Conservation (phyloP, 371 early-diverging fungal species). For the Haplosporangium sp. region DNA sequence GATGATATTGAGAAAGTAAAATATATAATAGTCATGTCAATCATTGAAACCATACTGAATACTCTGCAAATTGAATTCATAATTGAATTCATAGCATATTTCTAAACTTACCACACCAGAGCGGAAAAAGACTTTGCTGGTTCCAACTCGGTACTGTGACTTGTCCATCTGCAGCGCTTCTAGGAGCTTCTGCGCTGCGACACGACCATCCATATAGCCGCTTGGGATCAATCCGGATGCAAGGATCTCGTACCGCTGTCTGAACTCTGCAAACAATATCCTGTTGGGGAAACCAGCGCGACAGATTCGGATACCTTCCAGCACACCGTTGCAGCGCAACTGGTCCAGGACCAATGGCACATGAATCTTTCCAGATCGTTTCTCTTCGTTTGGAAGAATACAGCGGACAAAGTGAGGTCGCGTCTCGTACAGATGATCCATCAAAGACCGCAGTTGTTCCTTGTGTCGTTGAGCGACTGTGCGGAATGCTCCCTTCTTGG, state of each 20-base stretch:
- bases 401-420: constrained; percentile 99
- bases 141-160: constrained; percentile 92
- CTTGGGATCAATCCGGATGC: constrained; percentile 82
- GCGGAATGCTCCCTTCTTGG: constrained; percentile 77
- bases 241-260: constrained; percentile 94
- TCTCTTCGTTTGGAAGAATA: constrained; percentile 98
- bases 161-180: constrained; percentile 79
- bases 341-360: constrained; percentile 94
- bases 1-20: neutral
- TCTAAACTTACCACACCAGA: constrained; percentile 88
- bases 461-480: constrained; percentile 98
- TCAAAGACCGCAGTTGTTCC: constrained; percentile 91
- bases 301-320: constrained; percentile 99
- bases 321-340: constrained; percentile 98
- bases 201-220: constrained; percentile 89
- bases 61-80: too few species aligned
- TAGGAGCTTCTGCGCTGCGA: constrained; percentile 82
- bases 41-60: neutral
- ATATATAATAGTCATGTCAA: neutral
- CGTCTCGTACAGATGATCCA: constrained; percentile 93
- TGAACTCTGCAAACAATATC: constrained; percentile 94
- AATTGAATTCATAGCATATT: neutral
- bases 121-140: constrained; percentile 98
- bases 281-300: constrained; percentile 99
- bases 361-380: constrained; percentile 87